Evolutionary conservation across 768 basidiomycete species (phyloP).

Genomic region (Termitomyces sp.): DNA sequence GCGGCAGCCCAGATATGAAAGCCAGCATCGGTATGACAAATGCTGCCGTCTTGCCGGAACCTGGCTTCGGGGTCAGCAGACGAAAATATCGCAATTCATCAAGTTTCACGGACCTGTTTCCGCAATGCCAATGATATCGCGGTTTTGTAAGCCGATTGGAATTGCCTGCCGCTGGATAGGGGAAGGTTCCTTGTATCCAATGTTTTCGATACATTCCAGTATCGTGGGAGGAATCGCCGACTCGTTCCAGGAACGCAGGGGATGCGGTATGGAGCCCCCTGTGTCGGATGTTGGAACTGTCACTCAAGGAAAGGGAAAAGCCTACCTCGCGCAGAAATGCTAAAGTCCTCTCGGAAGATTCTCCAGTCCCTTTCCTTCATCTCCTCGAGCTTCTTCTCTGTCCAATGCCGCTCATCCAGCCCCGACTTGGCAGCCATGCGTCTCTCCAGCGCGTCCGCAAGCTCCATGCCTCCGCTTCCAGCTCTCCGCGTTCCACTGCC

Average conservation of each 20-base stretch:
- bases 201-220: constrained; percentile 77
- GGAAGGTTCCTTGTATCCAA: constrained; percentile 96
- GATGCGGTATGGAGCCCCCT: constrained; percentile 94
- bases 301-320: constrained; percentile 7
- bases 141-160: constrained; percentile 94
- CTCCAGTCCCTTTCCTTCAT: constrained; percentile 99
- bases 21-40: constrained; percentile 98
- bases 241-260: constrained; percentile 89
- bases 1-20: constrained; percentile 85
- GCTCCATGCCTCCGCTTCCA: constrained; percentile 35
- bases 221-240: constrained; percentile 76
- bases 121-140: constrained; percentile 97
- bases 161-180: constrained; percentile 98
- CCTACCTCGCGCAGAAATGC: constrained; percentile 85
- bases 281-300: constrained; percentile 23
- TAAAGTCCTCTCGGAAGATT: constrained; percentile 98
- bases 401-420: constrained; percentile 95
- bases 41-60: constrained; percentile 98
- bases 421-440: constrained; percentile 76
- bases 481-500: constrained; percentile 34
- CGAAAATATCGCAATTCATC: not conserved
- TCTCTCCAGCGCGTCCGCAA: constrained; percentile 81
- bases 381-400: constrained; percentile 85
- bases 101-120: constrained; percentile 68
- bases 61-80: constrained; percentile 31